Evolutionary conservation across 768 basidiomycete genomes (phyloP), one percentile per base, ranked within the genome.

Genomic region (Hygrophoropsis aurantiaca): DNA sequence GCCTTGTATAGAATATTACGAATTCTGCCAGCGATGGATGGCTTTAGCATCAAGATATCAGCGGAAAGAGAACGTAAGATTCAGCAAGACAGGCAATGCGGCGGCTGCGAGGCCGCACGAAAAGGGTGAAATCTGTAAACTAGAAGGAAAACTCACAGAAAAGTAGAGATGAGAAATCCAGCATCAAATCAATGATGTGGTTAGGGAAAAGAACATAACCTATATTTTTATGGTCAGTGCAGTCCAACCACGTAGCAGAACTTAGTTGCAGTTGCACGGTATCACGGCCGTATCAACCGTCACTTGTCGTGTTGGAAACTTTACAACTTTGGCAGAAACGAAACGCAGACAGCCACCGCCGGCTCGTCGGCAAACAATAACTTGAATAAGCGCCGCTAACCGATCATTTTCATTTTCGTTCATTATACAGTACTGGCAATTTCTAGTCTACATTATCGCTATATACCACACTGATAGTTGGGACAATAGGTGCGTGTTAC

Each of bases 1-100:
- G 57, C 50, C 49, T 48, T 51, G 52, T 56, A 50, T 56, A 60
- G 56, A 62, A 62, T 47, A 60, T 58, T 50, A 59, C 43, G 53
- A 64, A 13, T 44, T 58, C 61, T 65, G 63, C 36, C 49, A 49
- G 34, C 48, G 55, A 51, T 16, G 36, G 20, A 16, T 6, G 20
- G 36, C 36, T 7, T 38, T 21, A 38, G 36, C 36, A 38, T 38
- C 36, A 38, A 21, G 20, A 38, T 30, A 30, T 30, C 27, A 30
- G 6, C 27, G 27, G 27, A 30, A 16, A 38, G 36, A 38, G 38
- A 39, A 51, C 37, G 42, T 30, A 30, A 30, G 27, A 30, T 30
- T 6, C 27, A 30, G 27, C 33, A 57, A 50, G 26, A 39, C 48
- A 45, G 25, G 62, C 60, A 60, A 60, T 37, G 64, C 54, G 55